Conservation (phyloP, 805 yeast genomes). For the Scheffersomyces ergatensis region DNA sequence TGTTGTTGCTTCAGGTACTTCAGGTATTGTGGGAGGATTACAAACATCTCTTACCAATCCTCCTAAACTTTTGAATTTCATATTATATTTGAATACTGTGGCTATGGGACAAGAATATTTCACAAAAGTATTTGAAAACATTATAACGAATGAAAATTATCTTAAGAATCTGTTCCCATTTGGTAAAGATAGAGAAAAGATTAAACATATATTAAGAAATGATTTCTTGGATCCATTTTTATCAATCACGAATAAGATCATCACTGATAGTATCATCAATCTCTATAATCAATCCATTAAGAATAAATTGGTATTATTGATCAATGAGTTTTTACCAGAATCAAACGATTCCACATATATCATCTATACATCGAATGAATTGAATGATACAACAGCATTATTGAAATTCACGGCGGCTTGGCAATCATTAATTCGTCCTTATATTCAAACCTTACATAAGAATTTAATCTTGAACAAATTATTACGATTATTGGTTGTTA, state of each 20-base stretch:
- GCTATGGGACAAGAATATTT: conserved; percentile 62
- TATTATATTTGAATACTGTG: conserved; percentile 71
- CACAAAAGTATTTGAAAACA: conserved; percentile 46
- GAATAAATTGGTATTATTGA: conserved; percentile 38
- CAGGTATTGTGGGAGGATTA: conserved; percentile 19
- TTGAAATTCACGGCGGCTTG: conserved; percentile 59
- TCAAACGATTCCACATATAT: conserved; percentile 27
- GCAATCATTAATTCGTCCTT: conserved; percentile 65
- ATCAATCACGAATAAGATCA: conserved; percentile 33
- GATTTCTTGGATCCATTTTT: conserved; percentile 34
- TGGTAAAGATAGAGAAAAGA: conserved; percentile 33
- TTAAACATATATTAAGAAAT: conserved; percentile 23
- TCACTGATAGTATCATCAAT: conserved; percentile 44
- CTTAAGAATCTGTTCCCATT: conserved; percentile 30
- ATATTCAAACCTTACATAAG: conserved; percentile 53
- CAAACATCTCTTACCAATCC: conserved; percentile 32
- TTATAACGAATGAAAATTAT: conserved; percentile 22
- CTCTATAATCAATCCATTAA: conserved; percentile 50
- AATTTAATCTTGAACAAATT: conserved; percentile 49
- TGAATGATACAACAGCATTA: conserved; percentile 35
- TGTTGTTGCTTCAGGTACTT: conserved; percentile 29
- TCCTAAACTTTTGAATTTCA: conserved; percentile 54
- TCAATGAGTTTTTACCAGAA: conserved; percentile 44
- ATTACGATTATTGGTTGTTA: conserved; percentile 47
- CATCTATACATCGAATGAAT: conserved; percentile 21